phyloP scores from a whole-genome alignment of 495 filamentous ascomycete genomes.

The Jackrogersella multiformis region DNA sequence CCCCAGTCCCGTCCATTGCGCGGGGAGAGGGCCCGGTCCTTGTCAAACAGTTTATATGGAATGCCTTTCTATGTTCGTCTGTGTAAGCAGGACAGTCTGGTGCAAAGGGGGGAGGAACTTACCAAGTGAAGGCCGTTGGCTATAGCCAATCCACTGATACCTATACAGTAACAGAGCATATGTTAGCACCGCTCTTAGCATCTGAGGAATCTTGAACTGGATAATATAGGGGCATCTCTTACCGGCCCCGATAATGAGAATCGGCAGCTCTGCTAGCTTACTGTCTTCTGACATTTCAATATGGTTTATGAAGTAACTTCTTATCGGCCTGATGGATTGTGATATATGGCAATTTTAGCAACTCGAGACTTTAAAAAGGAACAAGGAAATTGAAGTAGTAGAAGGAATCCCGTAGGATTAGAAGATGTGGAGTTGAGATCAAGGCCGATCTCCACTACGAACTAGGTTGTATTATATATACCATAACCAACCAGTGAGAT shows the following conservation, averaged over 20 bases:
- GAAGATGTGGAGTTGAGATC: background rate
- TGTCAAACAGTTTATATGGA: conserved; percentile 60
- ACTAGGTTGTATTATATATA: background rate
- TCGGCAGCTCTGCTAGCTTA: conserved; percentile 19
- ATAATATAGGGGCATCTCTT: conserved; percentile 1
- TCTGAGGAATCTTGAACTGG: background rate
- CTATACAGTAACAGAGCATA: conserved; percentile 26
- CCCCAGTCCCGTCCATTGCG: conserved; percentile 64
- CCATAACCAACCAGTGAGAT: too few relatives aligned
- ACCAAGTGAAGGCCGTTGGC: conserved; percentile 38
- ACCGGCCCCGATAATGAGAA: conserved; percentile 47
- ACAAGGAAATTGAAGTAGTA: background rate
- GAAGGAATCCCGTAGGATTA: background rate
- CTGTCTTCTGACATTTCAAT: conserved; percentile 16
- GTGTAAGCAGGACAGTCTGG: background rate
- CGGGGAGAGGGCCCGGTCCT: conserved; percentile 47
- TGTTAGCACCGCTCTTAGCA: conserved; percentile 5
- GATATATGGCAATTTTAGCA: too few relatives aligned
- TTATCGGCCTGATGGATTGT: too few relatives aligned
- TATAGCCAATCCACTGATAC: conserved; percentile 41
- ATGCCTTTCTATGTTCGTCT: conserved; percentile 55
- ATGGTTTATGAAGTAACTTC: too few relatives aligned
- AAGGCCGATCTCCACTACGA: too few relatives aligned
- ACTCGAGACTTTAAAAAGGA: background rate
- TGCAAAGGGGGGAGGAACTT: background rate